A percentile compares a stretch with the other conserved stretches of the same genome.
Conservation (phyloP, 2,329 filamentous ascomycete species). For the Cladosporium sp. region DNA sequence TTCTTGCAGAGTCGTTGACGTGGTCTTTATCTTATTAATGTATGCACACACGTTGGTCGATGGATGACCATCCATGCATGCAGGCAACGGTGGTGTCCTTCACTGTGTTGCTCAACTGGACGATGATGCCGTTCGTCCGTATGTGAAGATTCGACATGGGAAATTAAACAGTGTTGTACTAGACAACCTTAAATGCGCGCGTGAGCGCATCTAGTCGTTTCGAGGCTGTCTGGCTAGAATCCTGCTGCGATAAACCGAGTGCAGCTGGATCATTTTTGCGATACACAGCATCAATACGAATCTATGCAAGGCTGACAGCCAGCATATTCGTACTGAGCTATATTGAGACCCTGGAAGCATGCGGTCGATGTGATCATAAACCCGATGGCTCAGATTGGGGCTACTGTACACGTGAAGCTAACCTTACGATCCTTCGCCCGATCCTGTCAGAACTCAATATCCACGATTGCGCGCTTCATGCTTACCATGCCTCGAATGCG, state of each 20-base stretch:
- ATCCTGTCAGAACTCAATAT: not conserved
- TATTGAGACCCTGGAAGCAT: not conserved
- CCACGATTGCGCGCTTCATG: no score
- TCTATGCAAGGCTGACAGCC: no score
- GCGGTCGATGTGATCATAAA: not conserved
- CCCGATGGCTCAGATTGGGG: not conserved
- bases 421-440: not conserved
- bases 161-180: not conserved
- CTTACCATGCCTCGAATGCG: no score
- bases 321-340: not conserved
- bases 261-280: not conserved
- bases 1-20: not conserved
- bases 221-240: no score
- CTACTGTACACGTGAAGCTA: constrained; percentile 3
- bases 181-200: no score
- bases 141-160: not conserved
- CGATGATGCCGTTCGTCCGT: not conserved
- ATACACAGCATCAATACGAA: not conserved
- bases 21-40: not conserved
- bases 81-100: no score
- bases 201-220: no score
- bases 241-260: not conserved
- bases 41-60: not conserved
- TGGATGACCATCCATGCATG: not conserved
- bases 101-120: not conserved